Evolutionary conservation across 2,329 filamentous ascomycete species (phyloP).

Genomic region (Colletotrichum agaves): DNA sequence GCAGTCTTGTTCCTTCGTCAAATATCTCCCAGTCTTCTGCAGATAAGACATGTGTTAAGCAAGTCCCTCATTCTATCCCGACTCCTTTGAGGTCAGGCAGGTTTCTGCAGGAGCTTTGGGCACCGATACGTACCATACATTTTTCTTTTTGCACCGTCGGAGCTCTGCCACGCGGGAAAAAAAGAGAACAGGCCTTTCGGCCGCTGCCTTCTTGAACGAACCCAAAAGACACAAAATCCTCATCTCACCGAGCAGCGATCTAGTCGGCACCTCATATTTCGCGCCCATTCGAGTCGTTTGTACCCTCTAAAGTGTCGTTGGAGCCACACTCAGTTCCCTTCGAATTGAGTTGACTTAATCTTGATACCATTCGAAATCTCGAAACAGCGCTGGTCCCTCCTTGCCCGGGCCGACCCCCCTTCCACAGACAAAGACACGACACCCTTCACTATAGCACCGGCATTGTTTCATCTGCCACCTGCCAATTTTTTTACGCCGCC

Average conservation of each 20-base stretch:
- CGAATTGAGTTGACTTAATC: constrained; percentile 15
- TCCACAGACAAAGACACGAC: constrained; percentile 37
- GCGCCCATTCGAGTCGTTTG: background rate
- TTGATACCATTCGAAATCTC: constrained; percentile 29
- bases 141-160: constrained; percentile 16
- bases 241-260: constrained; percentile 4
- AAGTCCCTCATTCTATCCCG: constrained; percentile 42
- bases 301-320: background rate
- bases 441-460: constrained; percentile 30
- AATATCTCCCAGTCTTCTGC: constrained; percentile 5
- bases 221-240: background rate
- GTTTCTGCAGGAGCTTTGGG: constrained; percentile 76
- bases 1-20: constrained; percentile 42
- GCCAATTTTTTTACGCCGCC: constrained; percentile 9
- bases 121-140: constrained; percentile 28
- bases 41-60: constrained; percentile 37
- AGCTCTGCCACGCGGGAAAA: constrained; percentile 14
- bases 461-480: constrained; percentile 35
- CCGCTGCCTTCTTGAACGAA: constrained; percentile 14
- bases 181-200: constrained; percentile 18
- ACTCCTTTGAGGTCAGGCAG: constrained; percentile 84
- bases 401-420: constrained; percentile 33
- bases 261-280: background rate
- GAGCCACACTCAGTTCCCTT: background rate
- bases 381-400: constrained; percentile 36